Conservation (phyloP, 345 rosid species). For the Eucalyptus sp. region DNA sequence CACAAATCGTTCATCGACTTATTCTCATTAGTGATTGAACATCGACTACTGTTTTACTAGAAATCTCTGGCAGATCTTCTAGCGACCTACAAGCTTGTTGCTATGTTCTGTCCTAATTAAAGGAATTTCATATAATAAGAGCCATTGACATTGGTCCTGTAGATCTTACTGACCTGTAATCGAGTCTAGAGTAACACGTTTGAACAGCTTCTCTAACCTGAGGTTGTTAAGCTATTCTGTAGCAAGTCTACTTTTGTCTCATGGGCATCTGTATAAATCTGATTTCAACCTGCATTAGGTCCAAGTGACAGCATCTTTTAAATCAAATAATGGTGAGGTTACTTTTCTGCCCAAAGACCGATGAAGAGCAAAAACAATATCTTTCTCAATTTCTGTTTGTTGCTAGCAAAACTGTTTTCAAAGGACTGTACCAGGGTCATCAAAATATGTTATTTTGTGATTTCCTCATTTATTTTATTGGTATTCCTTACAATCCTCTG, state of each 20-base stretch:
- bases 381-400: background rate
- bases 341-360: background rate
- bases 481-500: background rate
- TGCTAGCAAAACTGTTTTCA: background rate
- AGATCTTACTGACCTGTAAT: background rate
- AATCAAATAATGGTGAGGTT: background rate
- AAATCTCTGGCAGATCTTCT: background rate
- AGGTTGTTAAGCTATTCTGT: background rate
- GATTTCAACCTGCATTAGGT: background rate
- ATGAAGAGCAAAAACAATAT: background rate
- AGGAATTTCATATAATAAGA: background rate
- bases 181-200: background rate
- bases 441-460: background rate
- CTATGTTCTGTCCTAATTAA: background rate
- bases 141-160: background rate
- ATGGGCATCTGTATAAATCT: background rate
- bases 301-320: background rate
- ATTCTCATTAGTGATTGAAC: background rate
- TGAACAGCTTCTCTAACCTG: background rate
- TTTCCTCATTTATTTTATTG: background rate
- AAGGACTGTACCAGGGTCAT: background rate
- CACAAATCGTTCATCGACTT: background rate
- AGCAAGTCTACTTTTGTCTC: background rate
- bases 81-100: background rate
- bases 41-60: background rate